phyloP scores from a whole-genome alignment of 2,329 filamentous ascomycete genomes.

The Botrytis sinoallii region DNA sequence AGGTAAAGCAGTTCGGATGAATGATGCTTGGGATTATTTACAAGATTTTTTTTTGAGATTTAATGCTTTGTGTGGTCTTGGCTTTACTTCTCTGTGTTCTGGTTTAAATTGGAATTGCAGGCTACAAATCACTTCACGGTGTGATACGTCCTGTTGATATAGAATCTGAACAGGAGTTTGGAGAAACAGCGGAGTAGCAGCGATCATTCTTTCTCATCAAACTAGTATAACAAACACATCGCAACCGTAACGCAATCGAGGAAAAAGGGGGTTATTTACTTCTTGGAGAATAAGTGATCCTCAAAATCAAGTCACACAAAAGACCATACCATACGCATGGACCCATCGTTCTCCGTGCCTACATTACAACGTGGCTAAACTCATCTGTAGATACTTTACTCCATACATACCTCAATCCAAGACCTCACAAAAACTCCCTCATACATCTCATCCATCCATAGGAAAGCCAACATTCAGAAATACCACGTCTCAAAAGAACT shows the following conservation, averaged over 20 bases:
- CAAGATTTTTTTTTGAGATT: not conserved
- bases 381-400: not conserved
- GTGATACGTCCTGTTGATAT: not conserved
- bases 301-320: not conserved
- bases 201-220: not conserved
- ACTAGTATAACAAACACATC: too few species aligned
- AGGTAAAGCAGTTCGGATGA: fast-evolving
- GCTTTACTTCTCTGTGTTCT: not conserved
- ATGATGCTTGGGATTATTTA: not conserved
- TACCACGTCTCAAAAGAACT: too few species aligned
- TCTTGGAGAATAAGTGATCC: not conserved
- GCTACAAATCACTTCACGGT: not conserved
- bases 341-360: not conserved
- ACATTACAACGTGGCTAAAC: not conserved
- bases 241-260: not conserved
- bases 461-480: too few species aligned
- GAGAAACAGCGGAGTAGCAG: too few species aligned
- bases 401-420: not conserved
- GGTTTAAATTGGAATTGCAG: not conserved
- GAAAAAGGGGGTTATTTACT: not conserved
- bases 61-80: fast-evolving
- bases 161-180: fast-evolving
- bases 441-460: too few species aligned
- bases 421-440: not conserved
- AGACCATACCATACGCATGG: not conserved